phyloP scores from a whole-genome alignment of 345 rosid genomes.

The Sonneratia alba region DNA sequence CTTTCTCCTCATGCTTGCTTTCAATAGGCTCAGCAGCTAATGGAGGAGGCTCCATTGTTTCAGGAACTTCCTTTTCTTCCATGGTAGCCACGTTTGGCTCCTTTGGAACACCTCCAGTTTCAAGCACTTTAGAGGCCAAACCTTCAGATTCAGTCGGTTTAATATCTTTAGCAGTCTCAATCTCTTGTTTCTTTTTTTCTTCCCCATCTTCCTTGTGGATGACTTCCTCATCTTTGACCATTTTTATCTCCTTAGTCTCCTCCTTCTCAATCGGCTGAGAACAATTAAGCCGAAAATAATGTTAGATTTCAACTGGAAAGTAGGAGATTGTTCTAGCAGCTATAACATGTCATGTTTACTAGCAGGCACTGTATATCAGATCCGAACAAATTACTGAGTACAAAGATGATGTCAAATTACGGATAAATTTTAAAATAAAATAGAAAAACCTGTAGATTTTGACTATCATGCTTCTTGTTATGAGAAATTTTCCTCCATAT shows the following conservation, averaged over 20 bases:
- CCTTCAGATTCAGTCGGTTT: constrained; percentile 3
- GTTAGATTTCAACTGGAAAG: background rate
- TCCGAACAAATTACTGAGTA: background rate
- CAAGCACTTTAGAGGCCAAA: constrained; percentile 1
- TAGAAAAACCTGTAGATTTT: background rate
- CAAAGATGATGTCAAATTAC: background rate
- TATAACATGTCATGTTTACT: background rate
- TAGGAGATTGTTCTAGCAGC: background rate
- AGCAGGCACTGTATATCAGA: background rate
- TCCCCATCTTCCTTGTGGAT: constrained; percentile 6
- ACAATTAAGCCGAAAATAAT: background rate
- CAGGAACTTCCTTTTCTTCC: background rate
- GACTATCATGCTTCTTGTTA: background rate
- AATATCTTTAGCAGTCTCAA: constrained; percentile 7
- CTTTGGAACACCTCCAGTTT: constrained; percentile 1
- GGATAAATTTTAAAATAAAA: background rate
- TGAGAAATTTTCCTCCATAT: background rate
- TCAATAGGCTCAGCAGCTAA: background rate
- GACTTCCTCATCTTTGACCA: constrained; percentile 11
- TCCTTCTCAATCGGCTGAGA: constrained; percentile 18
- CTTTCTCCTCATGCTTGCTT: background rate
- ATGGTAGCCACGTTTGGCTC: background rate
- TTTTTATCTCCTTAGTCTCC: constrained; percentile 13
- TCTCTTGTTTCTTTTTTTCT: constrained; percentile 5
- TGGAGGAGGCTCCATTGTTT: background rate